phyloP scores from a whole-genome alignment of 2,329 filamentous ascomycete genomes.

The Pseudocercospora fuligena region DNA sequence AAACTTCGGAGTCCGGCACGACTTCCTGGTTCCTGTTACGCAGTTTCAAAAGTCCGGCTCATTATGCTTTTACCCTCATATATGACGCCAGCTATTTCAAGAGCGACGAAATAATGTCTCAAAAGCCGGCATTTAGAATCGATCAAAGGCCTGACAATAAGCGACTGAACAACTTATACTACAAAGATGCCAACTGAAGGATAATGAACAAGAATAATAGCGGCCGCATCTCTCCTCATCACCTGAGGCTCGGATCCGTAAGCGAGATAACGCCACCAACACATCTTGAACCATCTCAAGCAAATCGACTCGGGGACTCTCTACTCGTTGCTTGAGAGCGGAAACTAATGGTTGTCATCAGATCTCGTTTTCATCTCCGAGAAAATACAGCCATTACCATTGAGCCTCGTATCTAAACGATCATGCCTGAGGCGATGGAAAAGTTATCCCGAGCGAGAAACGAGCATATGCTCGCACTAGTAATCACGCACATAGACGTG shows the following conservation, averaged over 20 bases:
- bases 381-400: not conserved
- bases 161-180: not conserved
- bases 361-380: slow-evolving; percentile 11
- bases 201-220: not conserved
- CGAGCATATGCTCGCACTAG: not conserved
- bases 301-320: not conserved
- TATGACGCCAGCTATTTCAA: not conserved
- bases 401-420: not conserved
- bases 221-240: not conserved
- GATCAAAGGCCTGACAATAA: too few relatives aligned
- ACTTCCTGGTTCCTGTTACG: not conserved
- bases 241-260: not conserved
- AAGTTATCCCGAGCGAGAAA: too few relatives aligned
- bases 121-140: not conserved
- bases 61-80: not conserved
- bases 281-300: too few relatives aligned
- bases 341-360: slow-evolving; percentile 7
- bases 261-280: not conserved
- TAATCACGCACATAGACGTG: not conserved
- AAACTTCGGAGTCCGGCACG: not conserved
- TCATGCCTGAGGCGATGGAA: too few relatives aligned
- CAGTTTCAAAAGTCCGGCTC: not conserved
- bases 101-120: not conserved
- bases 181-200: not conserved
- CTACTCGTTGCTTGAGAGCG: not conserved